Percentiles rank a stretch among this genome's conserved stretches.
These are phyloP conservation scores for Nicotiana paniculata DNA, from an alignment of 257 asterid genomes.

Conservation along the genomic window DNA sequence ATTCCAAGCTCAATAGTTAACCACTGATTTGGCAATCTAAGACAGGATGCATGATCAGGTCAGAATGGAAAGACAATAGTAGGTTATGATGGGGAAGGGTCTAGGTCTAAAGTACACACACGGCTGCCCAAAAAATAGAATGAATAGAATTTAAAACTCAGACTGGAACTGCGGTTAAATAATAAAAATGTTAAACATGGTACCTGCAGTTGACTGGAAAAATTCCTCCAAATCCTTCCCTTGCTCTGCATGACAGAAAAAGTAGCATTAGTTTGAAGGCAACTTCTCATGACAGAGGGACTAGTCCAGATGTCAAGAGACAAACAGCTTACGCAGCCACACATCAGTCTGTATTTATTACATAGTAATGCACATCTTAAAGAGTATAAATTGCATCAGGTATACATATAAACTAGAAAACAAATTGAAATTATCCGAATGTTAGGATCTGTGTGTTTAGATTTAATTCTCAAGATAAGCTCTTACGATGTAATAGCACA, in stretches of 20 bases:
- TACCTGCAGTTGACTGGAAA: constrained; percentile 90
- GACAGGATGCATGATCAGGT: neutral
- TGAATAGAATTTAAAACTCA: neutral
- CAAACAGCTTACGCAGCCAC: neutral
- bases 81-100: neutral
- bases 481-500: neutral
- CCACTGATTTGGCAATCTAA: neutral
- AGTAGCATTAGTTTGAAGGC: neutral
- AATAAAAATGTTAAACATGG: neutral
- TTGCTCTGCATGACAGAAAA: constrained; percentile 50
- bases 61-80: neutral
- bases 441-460: neutral
- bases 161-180: neutral
- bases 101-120: neutral
- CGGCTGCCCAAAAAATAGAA: neutral
- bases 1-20: neutral
- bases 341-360: neutral
- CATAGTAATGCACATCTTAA: neutral
- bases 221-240: constrained; percentile 84
- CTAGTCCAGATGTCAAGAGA: neutral
- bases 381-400: neutral
- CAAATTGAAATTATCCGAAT: neutral
- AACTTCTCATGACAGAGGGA: neutral
- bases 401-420: neutral
- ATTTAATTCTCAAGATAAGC: neutral